Conservation (phyloP, 2,329 filamentous ascomycete species). For the Alternaria arborescens region DNA sequence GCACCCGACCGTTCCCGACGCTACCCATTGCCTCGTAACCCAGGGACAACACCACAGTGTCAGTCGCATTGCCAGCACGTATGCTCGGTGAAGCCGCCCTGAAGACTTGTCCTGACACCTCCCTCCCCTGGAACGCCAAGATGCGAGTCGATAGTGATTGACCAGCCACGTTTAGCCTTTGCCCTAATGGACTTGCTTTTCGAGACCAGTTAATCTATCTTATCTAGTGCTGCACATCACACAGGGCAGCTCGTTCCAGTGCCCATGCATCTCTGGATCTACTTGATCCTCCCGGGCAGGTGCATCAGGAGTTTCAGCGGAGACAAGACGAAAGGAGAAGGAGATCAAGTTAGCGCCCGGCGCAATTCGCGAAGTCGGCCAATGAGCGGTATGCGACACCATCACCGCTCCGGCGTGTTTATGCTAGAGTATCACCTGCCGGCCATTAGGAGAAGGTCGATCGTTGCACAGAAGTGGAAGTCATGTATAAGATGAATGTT, state of each 20-base stretch:
- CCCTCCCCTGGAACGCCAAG: constrained; percentile 9
- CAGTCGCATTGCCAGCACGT: not conserved
- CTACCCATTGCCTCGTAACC: not conserved
- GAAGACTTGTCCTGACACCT: not conserved
- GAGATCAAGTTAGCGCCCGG: constrained; percentile 23
- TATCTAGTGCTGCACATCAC: constrained; percentile 16
- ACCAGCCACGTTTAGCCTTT: constrained; percentile 4
- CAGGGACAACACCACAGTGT: not conserved
- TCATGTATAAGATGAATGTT: constrained; percentile 16
- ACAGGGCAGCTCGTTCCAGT: constrained; percentile 5
- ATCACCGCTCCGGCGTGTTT: not conserved
- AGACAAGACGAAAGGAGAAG: constrained; percentile 26
- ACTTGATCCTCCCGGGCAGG: constrained; percentile 25
- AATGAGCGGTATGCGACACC: constrained; percentile 15
- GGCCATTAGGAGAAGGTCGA: constrained; percentile 22
- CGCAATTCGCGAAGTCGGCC: constrained; percentile 19
- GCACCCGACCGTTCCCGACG: not conserved
- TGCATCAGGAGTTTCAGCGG: constrained; percentile 19
- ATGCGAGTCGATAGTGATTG: constrained; percentile 16
- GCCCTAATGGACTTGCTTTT: constrained; percentile 14
- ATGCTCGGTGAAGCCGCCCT: not conserved
- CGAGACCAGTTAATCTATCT: constrained; percentile 20
- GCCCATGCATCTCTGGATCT: constrained; percentile 9
- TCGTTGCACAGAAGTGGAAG: not conserved
- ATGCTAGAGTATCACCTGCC: constrained; percentile 16